These are phyloP conservation scores for Beauveria asiatica DNA, from an alignment of 2,329 filamentous ascomycete species.

Conservation along the genomic window DNA sequence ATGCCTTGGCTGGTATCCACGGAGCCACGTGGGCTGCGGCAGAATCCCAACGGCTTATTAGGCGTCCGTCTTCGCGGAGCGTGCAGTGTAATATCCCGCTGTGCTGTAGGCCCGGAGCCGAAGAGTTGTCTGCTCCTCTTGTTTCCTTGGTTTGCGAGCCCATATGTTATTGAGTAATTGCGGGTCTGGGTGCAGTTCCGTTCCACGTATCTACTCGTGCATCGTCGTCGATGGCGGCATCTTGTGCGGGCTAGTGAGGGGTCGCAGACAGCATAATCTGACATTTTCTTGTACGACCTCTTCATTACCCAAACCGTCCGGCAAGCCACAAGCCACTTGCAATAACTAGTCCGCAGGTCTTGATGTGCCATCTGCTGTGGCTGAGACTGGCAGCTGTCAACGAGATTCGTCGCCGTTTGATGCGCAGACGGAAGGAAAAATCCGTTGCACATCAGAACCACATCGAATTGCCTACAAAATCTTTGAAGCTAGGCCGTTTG, in stretches of 20 bases:
- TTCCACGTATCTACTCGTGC: no score
- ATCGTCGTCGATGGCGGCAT: no score
- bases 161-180: not conserved
- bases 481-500: not conserved
- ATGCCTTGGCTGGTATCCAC: not conserved
- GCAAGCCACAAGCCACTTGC: not conserved
- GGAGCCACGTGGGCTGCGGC: not conserved
- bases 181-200: not conserved
- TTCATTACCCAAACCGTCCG: not conserved
- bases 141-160: not conserved
- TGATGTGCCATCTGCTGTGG: not conserved
- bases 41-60: not conserved
- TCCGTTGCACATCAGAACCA: not conserved
- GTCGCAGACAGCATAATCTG: no score
- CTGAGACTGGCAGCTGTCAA: conserved; percentile 5
- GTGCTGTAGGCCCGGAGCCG: not conserved
- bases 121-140: not conserved
- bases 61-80: not conserved
- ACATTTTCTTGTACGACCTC: not conserved
- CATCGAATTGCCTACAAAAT: not conserved
- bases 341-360: not conserved
- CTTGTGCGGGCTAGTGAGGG: no score
- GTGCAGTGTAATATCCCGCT: not conserved
- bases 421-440: not conserved
- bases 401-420: not conserved